These are phyloP conservation scores for Trichoderma hamatum DNA, from an alignment of 2,329 filamentous ascomycete species.

Conservation along the genomic window DNA sequence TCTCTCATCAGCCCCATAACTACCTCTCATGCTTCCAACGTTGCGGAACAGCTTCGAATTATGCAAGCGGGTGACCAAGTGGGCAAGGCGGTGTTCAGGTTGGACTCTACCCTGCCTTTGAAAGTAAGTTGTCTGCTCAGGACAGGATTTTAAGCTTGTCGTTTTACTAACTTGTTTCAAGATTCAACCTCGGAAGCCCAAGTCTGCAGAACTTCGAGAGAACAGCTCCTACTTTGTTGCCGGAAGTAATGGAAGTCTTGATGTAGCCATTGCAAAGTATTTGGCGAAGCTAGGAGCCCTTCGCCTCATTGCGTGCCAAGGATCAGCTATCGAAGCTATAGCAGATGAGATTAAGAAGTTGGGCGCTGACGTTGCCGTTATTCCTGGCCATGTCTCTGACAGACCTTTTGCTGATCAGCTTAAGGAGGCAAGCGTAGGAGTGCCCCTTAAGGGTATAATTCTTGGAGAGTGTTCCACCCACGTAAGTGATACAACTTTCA, in stretches of 20 bases:
- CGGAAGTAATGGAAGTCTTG: not conserved
- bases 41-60: slow-evolving; percentile 12
- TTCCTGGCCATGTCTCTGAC: not conserved
- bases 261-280: slow-evolving; percentile 11
- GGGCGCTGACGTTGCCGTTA: slow-evolving; percentile 16
- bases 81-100: slow-evolving; percentile 15
- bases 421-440: not conserved
- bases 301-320: slow-evolving; percentile 12
- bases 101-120: slow-evolving; percentile 19
- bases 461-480: not conserved
- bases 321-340: not conserved
- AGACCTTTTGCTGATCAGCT: slow-evolving; percentile 10
- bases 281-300: slow-evolving; percentile 21
- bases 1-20: slow-evolving; percentile 9
- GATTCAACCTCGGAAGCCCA: slow-evolving; percentile 25
- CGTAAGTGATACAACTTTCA: not conserved
- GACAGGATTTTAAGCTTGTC: not conserved
- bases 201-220: slow-evolving; percentile 3
- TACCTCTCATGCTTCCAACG: slow-evolving; percentile 13
- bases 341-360: slow-evolving; percentile 3
- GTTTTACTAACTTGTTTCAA: slow-evolving; percentile 5
- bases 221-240: slow-evolving; percentile 25
- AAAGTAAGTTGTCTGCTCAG: slow-evolving; percentile 3
- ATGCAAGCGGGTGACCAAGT: slow-evolving; percentile 20
- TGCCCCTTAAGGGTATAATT: slow-evolving; percentile 16